Percentiles rank a stretch among this genome's conserved stretches.
These are phyloP conservation scores for Przewalskia tangutica DNA, from an alignment of 257 asterid species.

Conservation along the genomic window DNA sequence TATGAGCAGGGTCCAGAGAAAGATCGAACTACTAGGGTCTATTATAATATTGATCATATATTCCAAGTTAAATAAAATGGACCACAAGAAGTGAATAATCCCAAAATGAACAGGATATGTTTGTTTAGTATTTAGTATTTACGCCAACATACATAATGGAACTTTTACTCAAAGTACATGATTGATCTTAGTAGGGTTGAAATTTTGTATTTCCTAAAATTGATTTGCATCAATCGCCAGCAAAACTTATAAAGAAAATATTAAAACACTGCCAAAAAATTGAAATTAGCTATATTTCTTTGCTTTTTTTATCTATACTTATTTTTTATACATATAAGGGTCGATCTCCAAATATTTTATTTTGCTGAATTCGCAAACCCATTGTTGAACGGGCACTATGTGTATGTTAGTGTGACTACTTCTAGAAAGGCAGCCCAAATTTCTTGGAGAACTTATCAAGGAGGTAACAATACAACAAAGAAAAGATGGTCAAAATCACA, in stretches of 20 bases:
- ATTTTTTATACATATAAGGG: no score
- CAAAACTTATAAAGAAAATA: not conserved
- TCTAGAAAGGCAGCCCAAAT: not conserved
- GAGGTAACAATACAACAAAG: not conserved
- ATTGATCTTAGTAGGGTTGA: not conserved
- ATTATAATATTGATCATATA: not conserved
- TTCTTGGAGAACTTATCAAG: not conserved
- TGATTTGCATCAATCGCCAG: not conserved
- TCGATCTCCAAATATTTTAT: no score
- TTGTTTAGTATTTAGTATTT: not conserved
- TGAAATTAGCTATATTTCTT: no score
- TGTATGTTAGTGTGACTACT: not conserved
- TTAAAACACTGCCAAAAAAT: no score
- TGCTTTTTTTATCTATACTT: no score
- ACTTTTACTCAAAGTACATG: not conserved
- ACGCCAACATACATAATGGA: not conserved
- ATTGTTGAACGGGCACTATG: no score
- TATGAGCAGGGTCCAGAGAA: no score
- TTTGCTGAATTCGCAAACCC: no score
- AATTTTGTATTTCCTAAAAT: not conserved
- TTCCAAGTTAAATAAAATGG: not conserved
- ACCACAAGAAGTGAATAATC: not conserved
- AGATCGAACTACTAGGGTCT: no score
- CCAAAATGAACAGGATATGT: not conserved
- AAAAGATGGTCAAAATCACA: no score